Conservation (phyloP, 441 rosid species). For the Geranium incanum region DNA sequence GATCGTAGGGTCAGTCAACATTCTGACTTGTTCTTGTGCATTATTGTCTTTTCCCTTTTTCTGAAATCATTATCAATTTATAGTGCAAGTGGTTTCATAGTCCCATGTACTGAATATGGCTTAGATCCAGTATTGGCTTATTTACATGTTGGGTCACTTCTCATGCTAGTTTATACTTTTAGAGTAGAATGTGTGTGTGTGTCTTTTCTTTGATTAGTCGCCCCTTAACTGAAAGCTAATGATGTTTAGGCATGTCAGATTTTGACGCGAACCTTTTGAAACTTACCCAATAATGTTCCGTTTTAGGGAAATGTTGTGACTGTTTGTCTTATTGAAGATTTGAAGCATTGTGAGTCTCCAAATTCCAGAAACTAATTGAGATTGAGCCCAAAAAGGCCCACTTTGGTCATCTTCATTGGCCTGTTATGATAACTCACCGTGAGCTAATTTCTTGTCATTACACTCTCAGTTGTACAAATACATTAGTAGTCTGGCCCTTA, state of each 20-base stretch:
- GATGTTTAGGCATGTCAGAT: background rate
- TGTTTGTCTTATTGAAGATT: background rate
- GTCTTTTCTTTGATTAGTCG: background rate
- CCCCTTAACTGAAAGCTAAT: background rate
- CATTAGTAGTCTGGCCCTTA: background rate
- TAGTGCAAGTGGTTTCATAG: background rate
- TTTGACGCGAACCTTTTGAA: background rate
- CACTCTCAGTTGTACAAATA: background rate
- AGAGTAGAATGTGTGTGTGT: background rate
- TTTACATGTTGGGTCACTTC: background rate
- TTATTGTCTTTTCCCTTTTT: background rate
- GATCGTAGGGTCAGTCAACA: conserved; percentile 77
- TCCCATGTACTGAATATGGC: background rate
- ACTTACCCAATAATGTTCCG: background rate
- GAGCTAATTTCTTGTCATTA: background rate
- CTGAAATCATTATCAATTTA: background rate
- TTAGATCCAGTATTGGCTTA: background rate
- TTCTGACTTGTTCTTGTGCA: background rate
- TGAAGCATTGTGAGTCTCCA: background rate
- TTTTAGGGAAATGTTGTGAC: background rate
- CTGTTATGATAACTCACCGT: conserved; percentile 1
- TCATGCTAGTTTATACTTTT: background rate
- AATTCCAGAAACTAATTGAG: background rate
- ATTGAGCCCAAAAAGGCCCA: background rate
- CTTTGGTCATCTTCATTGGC: background rate